These are phyloP conservation scores for Pisolithus tinctorius DNA, from an alignment of 768 basidiomycete genomes.

Conservation along the genomic window DNA sequence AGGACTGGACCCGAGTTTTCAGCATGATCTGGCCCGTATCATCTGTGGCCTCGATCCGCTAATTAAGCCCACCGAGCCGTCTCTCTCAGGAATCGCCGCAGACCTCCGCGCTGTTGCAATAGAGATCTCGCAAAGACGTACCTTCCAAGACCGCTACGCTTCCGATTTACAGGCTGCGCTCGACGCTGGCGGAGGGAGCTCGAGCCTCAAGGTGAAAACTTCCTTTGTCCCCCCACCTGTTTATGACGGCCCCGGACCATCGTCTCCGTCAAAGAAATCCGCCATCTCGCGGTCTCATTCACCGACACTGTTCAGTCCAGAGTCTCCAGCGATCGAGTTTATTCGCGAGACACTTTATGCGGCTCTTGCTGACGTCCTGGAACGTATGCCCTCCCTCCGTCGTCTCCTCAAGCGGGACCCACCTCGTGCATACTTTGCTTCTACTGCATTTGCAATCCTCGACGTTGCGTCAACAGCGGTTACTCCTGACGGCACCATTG, in stretches of 20 bases:
- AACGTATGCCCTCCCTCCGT: slow-evolving; percentile 47
- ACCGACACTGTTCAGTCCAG: slow-evolving; percentile 37
- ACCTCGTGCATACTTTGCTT: slow-evolving; percentile 71
- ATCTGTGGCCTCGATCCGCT: slow-evolving; percentile 58
- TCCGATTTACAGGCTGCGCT: slow-evolving; percentile 72
- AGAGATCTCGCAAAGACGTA: slow-evolving; percentile 77
- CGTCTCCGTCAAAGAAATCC: slow-evolving; percentile 1
- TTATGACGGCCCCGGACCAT: slow-evolving; percentile 38
- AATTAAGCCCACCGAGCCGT: slow-evolving; percentile 31
- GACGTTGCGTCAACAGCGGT: slow-evolving; percentile 51
- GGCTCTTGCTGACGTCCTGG: slow-evolving; percentile 63
- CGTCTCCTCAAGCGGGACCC: slow-evolving; percentile 54
- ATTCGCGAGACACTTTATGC: slow-evolving; percentile 89
- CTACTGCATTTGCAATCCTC: slow-evolving; percentile 68
- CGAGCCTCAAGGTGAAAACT: slow-evolving; percentile 38
- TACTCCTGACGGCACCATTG: slow-evolving; percentile 40
- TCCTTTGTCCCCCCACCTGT: slow-evolving; percentile 67
- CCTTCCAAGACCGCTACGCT: slow-evolving; percentile 77
- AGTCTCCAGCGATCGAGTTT: slow-evolving; percentile 54
- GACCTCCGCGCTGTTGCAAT: slow-evolving; percentile 83
- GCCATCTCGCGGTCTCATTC: slow-evolving; percentile 22
- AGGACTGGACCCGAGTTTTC: slow-evolving; percentile 49
- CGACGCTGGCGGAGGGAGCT: slow-evolving; percentile 46
- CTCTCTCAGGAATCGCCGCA: slow-evolving; percentile 59
- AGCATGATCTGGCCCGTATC: slow-evolving; percentile 77